A percentile compares a stretch with the other conserved stretches of the same genome.
Conservation (phyloP, 495 filamentous ascomycete species). For the Neurospora pannonica region DNA sequence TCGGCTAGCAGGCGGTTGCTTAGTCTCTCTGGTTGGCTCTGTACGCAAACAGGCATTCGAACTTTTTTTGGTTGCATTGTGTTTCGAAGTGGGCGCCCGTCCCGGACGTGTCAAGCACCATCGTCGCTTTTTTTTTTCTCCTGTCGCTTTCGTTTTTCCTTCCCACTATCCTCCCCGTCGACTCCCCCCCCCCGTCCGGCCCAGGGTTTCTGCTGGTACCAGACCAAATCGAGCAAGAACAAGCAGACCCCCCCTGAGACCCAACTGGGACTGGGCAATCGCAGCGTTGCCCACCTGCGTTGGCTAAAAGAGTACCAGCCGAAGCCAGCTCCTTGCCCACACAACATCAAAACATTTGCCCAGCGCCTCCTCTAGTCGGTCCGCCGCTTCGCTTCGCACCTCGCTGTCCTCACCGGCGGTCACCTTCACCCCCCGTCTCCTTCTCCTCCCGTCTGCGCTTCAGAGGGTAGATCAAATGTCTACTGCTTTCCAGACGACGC, state of each 20-base stretch:
- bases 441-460: constrained; percentile 16
- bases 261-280: background rate
- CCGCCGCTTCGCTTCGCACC: background rate
- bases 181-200: constrained; percentile 5
- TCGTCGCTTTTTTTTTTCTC: constrained; percentile 4
- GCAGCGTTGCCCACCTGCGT: background rate
- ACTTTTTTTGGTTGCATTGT: background rate
- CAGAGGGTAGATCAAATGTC: constrained; percentile 36
- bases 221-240: constrained; percentile 4
- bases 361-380: background rate
- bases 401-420: background rate
- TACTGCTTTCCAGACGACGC: constrained; percentile 46
- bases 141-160: constrained; percentile 2
- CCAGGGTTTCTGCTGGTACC: constrained; percentile 4
- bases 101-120: background rate
- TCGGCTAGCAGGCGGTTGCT: background rate
- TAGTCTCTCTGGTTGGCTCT: background rate
- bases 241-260: background rate
- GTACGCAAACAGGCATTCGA: background rate
- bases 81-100: background rate
- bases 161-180: background rate
- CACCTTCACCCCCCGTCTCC: background rate
- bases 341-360: constrained; percentile 8
- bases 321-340: background rate
- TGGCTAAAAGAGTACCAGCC: background rate